Evolutionary conservation across 1,284 basidiomycete genomes (phyloP), one percentile per base, ranked within the genome.

Genomic region (Sporisorium reilianum): DNA sequence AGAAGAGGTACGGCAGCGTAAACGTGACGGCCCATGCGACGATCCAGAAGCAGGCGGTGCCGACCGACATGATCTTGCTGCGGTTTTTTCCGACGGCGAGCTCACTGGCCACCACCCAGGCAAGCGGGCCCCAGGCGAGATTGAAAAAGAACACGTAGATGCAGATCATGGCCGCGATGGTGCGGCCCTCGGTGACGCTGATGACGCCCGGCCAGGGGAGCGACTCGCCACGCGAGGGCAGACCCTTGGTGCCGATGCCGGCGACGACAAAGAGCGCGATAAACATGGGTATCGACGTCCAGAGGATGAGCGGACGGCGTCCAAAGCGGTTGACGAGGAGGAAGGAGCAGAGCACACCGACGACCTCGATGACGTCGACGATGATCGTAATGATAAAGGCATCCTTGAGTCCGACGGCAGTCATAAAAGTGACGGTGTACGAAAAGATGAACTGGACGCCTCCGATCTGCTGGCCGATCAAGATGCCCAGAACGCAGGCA

Each of bases 11-110:
- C 5, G 79, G 79, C 23, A 81, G 60, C 0, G 77, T 76, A 44
- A 80, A 81, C 5, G 86, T 86, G 45, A 86, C 86, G 12, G 76
- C 85, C 84, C 85, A 87, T 3, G 87, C 86, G 45, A 78, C 74
- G 28, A 87, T 72, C 86, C 86, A 87, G 86, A 87, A 87, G 40
- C 79, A 78, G 9, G 86, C 86, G 11, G 86, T 87, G 42, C 85
- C 86, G 57, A 87, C 77, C 25, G 83, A 84, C 80, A 87, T 85
- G 76, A 86, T 85, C 79, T 86, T 87, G 64, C 85, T 85, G 59
- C 85, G 80, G 76, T 86, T 86, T 71, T 84, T 79, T 32, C 86
- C 86, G 12, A 83, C 80, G 0, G 84, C 83, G 54, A 86, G 77
- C 66, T 86, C 86, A 32, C 83, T 81, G 5, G 85, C 85, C 34